Percentiles rank a stretch among this genome's conserved stretches.
Conservation (phyloP, 208 protist species). For the Leptomonas seymouri region DNA sequence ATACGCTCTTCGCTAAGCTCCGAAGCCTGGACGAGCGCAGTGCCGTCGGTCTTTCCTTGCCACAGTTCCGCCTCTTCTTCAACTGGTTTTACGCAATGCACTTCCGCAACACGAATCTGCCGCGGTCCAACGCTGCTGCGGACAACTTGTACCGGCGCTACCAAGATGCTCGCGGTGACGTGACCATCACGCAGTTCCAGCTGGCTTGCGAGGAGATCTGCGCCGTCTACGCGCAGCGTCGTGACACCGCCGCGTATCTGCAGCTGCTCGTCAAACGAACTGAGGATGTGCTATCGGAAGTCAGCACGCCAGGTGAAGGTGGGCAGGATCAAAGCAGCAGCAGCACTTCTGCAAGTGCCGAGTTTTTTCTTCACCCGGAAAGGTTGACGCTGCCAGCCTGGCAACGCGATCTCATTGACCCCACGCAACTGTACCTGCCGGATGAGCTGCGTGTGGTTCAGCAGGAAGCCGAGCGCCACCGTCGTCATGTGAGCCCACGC, state of each 20-base stretch:
- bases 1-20: conserved; percentile 48
- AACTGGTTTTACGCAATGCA: conserved; percentile 72
- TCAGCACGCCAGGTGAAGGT: neutral
- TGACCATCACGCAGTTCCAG: conserved; percentile 57
- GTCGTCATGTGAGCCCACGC: conserved; percentile 38
- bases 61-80: conserved; percentile 75
- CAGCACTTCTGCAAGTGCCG: neutral
- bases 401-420: conserved; percentile 45
- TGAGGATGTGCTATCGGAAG: conserved; percentile 13
- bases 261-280: conserved; percentile 45
- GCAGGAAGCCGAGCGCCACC: conserved; percentile 43
- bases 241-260: conserved; percentile 57
- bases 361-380: conserved; percentile 45
- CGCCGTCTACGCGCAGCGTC: conserved; percentile 43
- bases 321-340: neutral
- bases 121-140: conserved; percentile 52
- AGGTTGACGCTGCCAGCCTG: conserved; percentile 24
- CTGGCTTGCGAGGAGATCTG: conserved; percentile 58
- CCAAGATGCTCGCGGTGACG: conserved; percentile 45
- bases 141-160: conserved; percentile 52
- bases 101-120: conserved; percentile 65
- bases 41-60: conserved; percentile 20
- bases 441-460: conserved; percentile 63
- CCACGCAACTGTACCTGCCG: conserved; percentile 59
- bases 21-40: conserved; percentile 17